Evolutionary conservation across 2,329 filamentous ascomycete genomes (phyloP).

Genomic region (Penicillium verrucosum): DNA sequence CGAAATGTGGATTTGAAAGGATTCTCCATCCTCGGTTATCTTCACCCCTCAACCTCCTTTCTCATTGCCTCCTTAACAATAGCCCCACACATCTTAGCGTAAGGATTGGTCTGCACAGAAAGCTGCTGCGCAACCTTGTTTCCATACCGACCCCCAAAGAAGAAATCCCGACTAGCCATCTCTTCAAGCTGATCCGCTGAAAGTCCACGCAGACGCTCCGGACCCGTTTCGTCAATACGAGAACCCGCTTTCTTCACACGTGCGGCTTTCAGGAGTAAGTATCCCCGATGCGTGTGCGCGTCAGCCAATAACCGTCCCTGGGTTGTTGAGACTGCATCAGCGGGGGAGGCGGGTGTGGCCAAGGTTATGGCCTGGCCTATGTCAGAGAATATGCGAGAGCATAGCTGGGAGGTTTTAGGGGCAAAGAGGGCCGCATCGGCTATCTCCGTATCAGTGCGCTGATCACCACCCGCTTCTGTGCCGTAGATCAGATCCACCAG

Average conservation of each 20-base stretch:
- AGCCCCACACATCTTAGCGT: conserved; percentile 60
- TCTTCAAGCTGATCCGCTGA: conserved; percentile 50
- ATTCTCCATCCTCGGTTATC: neutral
- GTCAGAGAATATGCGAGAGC: conserved; percentile 35
- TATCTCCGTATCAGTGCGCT: conserved; percentile 5
- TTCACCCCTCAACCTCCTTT: conserved; percentile 48
- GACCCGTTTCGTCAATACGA: conserved; percentile 12
- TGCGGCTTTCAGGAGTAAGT: conserved; percentile 41
- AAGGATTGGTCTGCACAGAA: conserved; percentile 60
- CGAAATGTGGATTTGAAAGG: neutral
- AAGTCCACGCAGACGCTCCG: conserved; percentile 33
- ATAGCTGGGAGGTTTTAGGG: conserved; percentile 15
- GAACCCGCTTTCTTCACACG: conserved; percentile 21
- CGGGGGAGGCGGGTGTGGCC: conserved; percentile 40
- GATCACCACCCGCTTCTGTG: neutral
- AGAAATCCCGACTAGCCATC: conserved; percentile 55
- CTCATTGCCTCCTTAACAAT: conserved; percentile 60
- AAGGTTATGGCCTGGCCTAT: conserved; percentile 46
- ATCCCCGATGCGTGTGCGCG: conserved; percentile 55
- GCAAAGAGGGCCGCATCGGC: conserved; percentile 25
- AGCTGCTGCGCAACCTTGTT: conserved; percentile 56
- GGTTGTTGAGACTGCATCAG: conserved; percentile 43
- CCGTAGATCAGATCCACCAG: conserved; percentile 27
- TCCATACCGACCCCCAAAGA: conserved; percentile 53
- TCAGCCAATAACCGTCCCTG: conserved; percentile 53